Conservation (phyloP, 2,329 filamentous ascomycete genomes). For the Aureobasidium vineae region DNA sequence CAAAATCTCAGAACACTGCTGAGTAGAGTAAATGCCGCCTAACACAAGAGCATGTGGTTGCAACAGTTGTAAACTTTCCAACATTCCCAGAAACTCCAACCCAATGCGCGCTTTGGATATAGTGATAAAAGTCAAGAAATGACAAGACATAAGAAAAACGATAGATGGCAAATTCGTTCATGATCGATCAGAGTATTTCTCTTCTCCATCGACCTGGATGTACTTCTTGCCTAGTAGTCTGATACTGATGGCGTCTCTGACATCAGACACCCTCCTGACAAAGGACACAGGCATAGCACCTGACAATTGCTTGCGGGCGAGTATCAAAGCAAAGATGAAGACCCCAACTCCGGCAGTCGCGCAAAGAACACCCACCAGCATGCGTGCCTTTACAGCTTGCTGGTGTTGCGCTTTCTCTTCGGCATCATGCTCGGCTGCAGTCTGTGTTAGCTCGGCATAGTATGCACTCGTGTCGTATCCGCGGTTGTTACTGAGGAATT, state of each 20-base stretch:
- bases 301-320: constrained; percentile 13
- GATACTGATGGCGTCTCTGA: constrained; percentile 27
- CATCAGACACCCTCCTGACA: constrained; percentile 15
- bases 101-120: constrained; percentile 24
- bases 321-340: constrained; percentile 22
- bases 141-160: constrained; percentile 9
- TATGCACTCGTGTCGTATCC: constrained; percentile 40
- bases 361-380: constrained; percentile 8
- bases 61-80: background rate
- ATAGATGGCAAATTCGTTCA: background rate
- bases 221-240: constrained; percentile 31
- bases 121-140: constrained; percentile 4
- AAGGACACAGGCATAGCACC: constrained; percentile 9
- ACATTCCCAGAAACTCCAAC: background rate
- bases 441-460: constrained; percentile 31
- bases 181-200: constrained; percentile 24
- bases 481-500: constrained; percentile 35
- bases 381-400: background rate
- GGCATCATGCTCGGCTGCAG: background rate
- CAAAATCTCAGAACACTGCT: background rate
- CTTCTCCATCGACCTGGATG: constrained; percentile 29
- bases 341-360: constrained; percentile 16
- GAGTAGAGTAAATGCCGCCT: background rate
- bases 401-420: background rate
- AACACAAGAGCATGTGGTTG: background rate